These are phyloP conservation scores for Hibiscus mutabilis DNA, from an alignment of 345 rosid species.

Conservation along the genomic window DNA sequence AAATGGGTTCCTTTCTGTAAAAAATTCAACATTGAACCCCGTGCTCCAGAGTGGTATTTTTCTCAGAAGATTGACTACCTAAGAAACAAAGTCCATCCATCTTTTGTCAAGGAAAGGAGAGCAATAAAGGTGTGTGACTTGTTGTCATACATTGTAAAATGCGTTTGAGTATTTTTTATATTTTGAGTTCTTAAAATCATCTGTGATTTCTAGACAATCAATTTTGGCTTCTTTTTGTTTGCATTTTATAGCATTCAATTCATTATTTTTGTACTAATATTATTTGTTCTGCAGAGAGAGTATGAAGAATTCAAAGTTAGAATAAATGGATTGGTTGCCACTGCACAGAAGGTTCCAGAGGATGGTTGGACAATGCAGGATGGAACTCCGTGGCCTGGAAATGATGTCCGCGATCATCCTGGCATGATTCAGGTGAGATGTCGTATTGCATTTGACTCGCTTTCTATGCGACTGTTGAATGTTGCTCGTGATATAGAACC, in stretches of 20 bases:
- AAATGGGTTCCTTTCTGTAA: constrained; percentile 99
- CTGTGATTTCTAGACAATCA: background rate
- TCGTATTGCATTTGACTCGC: background rate
- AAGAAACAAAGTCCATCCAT: constrained; percentile 86
- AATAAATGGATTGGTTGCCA: constrained; percentile 87
- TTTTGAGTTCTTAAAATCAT: background rate
- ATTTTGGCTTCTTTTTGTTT: background rate
- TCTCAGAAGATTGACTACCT: constrained; percentile 89
- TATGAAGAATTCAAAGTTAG: constrained; percentile 92
- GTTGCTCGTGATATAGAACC: no score
- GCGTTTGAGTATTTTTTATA: no score
- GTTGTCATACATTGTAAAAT: background rate
- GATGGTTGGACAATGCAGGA: constrained; percentile 99
- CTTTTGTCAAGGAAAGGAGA: constrained; percentile 88
- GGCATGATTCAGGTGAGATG: constrained; percentile 96
- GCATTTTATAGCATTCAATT: background rate
- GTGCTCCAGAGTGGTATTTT: constrained; percentile 99
- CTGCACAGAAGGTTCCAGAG: constrained; percentile 95
- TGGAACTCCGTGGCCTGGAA: constrained; percentile 99
- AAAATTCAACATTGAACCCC: constrained; percentile 79
- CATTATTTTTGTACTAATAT: background rate
- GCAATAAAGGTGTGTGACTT: constrained; percentile 74
- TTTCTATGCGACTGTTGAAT: background rate
- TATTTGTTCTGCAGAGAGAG: constrained; percentile 62
- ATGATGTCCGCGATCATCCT: constrained; percentile 86